Base-by-base conservation (phyloP, 2,329 filamentous ascomycete genomes). In the Parastagonospora nodorum region DNA sequence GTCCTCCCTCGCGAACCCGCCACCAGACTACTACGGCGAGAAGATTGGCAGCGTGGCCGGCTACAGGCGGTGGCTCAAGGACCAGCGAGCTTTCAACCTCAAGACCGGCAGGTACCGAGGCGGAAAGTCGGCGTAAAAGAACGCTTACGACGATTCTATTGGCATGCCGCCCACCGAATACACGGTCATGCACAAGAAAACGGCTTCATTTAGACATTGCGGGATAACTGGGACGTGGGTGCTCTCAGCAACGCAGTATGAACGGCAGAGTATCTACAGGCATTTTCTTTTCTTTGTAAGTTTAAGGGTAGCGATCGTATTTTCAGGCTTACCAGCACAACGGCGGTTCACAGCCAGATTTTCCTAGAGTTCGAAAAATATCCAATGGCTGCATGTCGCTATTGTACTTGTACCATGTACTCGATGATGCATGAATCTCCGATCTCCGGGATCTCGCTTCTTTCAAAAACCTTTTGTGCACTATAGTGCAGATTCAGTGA, bases 21-120 rank as follows among this genome's bases (percentile, higher is more conserved):
- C 96, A 1, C 92, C 93, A 37, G 94, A 99, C 73, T 99, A 96
- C 77, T 99, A 99, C 69, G 94, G 94, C 66, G 94, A 99, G 79
- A 97, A 97, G 82, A 96, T 99, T 66, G 90, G 89, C 44, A 96
- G 92, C 66, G 91, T 97, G 16, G 82, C 87, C 46, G 92, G 90
- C 40, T 99, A 97, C 75, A 82, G 94, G 67, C 88, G 91, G 74
- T 99, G 94, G 94, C 78, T 99, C 68, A 97, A 96, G 81, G 94
- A 99, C 71, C 94, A 97, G 80, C 83, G 93, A 56, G 93, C 92
- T 8, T 99, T 96, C 78, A 96, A 96, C 79, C 64, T 79, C 50
- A 92, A 92, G 80, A 84, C 87, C 85, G 73, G 84, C 79, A 60
- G 84, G 78, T 66, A 85, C 86, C 74, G 56, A 50, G 62, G 57